These are phyloP conservation scores for Thalassiosira allenii DNA, from an alignment of 352 stramenopile genomes.

Conservation along the genomic window DNA sequence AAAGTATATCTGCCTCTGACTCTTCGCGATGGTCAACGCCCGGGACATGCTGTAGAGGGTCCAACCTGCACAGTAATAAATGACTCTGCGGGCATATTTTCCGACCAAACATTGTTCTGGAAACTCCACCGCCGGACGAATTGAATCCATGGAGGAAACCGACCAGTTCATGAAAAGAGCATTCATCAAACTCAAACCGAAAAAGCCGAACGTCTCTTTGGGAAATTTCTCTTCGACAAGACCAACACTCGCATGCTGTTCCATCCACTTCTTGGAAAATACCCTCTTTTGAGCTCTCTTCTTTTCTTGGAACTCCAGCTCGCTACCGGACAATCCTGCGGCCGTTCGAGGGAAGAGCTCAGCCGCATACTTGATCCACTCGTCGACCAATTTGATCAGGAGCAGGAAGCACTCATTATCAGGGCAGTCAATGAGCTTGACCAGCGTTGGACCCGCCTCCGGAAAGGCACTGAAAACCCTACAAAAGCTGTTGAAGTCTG, in stretches of 20 bases:
- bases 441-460: neutral
- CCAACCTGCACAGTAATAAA: constrained; percentile 46
- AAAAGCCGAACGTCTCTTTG: neutral
- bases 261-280: constrained; percentile 6
- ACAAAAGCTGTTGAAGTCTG: constrained; percentile 8
- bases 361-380: constrained; percentile 6
- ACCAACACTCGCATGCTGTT: neutral
- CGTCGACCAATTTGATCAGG: constrained; percentile 1
- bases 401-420: constrained; percentile 6
- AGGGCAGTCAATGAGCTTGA: neutral
- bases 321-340: neutral
- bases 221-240: neutral
- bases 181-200: constrained; percentile 18
- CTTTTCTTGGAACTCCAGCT: constrained; percentile 14
- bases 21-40: constrained; percentile 11
- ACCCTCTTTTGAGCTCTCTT: neutral
- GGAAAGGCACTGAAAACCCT: neutral
- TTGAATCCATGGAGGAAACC: neutral
- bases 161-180: constrained; percentile 15
- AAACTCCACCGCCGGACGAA: constrained; percentile 15
- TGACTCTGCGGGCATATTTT: constrained; percentile 29
- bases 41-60: constrained; percentile 21
- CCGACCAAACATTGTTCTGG: constrained; percentile 15
- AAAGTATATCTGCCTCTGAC: constrained; percentile 18
- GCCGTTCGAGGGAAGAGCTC: constrained; percentile 10